Conservation (phyloP, 2,329 filamentous ascomycete species). For the Botrytis tulipae region DNA sequence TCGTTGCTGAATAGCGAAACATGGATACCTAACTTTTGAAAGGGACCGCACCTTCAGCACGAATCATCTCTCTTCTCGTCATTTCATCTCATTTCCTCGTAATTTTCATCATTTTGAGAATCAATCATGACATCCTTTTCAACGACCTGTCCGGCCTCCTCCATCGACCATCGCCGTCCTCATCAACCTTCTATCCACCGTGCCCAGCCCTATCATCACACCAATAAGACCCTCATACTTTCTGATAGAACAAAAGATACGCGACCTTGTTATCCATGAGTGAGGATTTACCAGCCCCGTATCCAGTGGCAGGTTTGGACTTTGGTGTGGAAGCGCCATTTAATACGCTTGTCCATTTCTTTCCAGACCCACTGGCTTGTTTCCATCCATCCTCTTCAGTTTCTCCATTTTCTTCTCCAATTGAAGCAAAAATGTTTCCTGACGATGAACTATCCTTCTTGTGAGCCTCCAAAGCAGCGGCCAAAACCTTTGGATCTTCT, state of each 20-base stretch:
- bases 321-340: conserved; percentile 64
- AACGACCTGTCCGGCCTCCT: neutral
- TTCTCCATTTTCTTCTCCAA: conserved; percentile 64
- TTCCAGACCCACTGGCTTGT: conserved; percentile 71
- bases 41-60: conserved; percentile 1
- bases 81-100: conserved; percentile 4
- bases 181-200: neutral
- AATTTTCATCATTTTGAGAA: neutral
- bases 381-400: conserved; percentile 77
- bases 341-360: conserved; percentile 70
- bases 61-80: neutral
- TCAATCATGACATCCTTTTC: neutral
- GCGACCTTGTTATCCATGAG: conserved; percentile 94
- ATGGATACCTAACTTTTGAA: neutral
- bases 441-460: conserved; percentile 52
- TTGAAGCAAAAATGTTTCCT: conserved; percentile 70
- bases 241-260: conserved; percentile 92
- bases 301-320: conserved; percentile 49
- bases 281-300: conserved; percentile 44
- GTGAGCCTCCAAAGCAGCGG: conserved; percentile 64
- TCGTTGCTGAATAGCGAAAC: neutral
- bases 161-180: neutral
- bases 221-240: conserved; percentile 30
- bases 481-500: conserved; percentile 69
- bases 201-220: neutral